phyloP scores from a whole-genome alignment of 345 rosid species.

The Kandelia obovata region DNA sequence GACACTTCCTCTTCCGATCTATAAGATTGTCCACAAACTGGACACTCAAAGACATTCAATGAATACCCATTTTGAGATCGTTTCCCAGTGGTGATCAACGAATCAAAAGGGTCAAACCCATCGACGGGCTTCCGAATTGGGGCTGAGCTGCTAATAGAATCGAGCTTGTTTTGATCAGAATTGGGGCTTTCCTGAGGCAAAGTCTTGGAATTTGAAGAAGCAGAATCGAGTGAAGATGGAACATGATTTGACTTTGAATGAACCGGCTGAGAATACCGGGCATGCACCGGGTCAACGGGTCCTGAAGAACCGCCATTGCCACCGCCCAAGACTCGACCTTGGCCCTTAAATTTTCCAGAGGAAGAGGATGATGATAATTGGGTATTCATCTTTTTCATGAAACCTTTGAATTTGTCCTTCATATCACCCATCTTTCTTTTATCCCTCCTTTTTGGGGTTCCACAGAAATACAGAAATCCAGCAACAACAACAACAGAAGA shows the following conservation, averaged over 20 bases:
- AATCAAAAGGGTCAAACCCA: slow-evolving; percentile 69
- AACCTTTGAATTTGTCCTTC: slow-evolving; percentile 83
- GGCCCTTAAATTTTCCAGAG: slow-evolving; percentile 82
- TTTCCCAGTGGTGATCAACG: slow-evolving; percentile 71
- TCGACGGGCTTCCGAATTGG: slow-evolving; percentile 34
- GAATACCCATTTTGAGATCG: slow-evolving; percentile 72
- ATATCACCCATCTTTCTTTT: slow-evolving; percentile 60
- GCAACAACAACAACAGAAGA: not conserved
- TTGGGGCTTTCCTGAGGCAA: slow-evolving; percentile 34
- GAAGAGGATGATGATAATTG: slow-evolving; percentile 54
- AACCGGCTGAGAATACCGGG: slow-evolving; percentile 42
- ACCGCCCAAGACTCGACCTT: slow-evolving; percentile 69
- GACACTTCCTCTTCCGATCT: slow-evolving; percentile 72
- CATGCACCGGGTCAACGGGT: slow-evolving; percentile 42
- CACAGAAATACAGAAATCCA: not conserved
- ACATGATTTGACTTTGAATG: slow-evolving; percentile 24
- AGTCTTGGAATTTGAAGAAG: slow-evolving; percentile 31
- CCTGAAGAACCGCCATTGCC: slow-evolving; percentile 26
- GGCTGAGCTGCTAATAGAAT: slow-evolving; percentile 21
- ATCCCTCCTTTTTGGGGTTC: too few relatives aligned
- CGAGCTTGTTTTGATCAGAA: slow-evolving; percentile 35
- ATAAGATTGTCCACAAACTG: slow-evolving; percentile 58
- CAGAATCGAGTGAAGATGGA: slow-evolving; percentile 24
- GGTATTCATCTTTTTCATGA: slow-evolving; percentile 79
- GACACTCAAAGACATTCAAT: slow-evolving; percentile 69